Conservation (phyloP, 169 alveolate genomes). For the Theileria equi region DNA sequence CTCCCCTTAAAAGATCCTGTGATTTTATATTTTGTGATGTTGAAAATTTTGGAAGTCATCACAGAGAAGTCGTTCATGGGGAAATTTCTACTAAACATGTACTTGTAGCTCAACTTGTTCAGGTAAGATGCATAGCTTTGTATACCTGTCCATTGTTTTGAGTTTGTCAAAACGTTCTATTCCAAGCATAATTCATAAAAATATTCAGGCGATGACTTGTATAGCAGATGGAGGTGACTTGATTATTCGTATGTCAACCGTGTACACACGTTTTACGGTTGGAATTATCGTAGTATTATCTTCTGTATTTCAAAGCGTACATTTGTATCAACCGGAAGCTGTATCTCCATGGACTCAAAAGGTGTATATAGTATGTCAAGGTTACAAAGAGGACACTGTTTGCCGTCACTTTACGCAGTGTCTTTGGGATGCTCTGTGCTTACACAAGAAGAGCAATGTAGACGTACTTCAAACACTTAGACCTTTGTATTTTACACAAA, state of each 20-base stretch:
- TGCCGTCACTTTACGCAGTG: conserved; percentile 71
- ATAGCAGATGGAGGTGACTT: conserved; percentile 63
- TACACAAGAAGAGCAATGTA: conserved; percentile 44
- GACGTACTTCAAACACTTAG: conserved; percentile 57
- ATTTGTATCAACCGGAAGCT: conserved; percentile 63
- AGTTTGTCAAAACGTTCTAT: background rate
- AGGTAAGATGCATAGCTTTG: conserved; percentile 11
- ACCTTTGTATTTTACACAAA: conserved; percentile 47
- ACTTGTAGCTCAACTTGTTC: conserved; percentile 54
- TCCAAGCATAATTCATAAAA: background rate
- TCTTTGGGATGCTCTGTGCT: conserved; percentile 72
- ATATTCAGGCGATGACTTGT: conserved; percentile 59
- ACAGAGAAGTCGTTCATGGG: conserved; percentile 37
- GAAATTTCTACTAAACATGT: conserved; percentile 33
- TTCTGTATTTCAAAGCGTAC: conserved; percentile 65
- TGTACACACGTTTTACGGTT: conserved; percentile 65
- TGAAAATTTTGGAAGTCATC: background rate
- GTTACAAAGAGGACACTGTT: conserved; percentile 66
- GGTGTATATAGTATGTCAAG: conserved; percentile 54
- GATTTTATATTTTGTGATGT: conserved; percentile 58
- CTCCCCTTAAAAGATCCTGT: conserved; percentile 14
- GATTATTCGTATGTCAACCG: conserved; percentile 52
- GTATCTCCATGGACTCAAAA: conserved; percentile 66
- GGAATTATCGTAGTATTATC: conserved; percentile 61
- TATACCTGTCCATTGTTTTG: conserved; percentile 6